Evolutionary conservation across 257 asterid species (phyloP).

Genomic region (Solanum pinnatisectum): DNA sequence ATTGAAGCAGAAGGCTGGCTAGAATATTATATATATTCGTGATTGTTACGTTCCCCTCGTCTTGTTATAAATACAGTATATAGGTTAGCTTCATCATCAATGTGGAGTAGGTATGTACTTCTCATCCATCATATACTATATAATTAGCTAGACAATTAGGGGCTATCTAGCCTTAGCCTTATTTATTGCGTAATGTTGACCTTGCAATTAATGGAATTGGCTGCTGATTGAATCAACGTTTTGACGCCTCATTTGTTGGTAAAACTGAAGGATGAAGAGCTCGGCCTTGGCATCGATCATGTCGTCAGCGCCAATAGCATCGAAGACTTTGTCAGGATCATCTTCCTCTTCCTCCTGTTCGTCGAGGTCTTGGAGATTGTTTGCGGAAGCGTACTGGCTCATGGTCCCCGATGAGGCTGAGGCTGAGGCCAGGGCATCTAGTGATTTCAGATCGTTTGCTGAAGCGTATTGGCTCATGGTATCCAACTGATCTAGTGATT

Average conservation of each 20-base stretch:
- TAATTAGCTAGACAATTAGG: background rate
- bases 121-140: background rate
- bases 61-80: background rate
- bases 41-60: background rate
- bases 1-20: background rate
- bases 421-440: conserved; percentile 21
- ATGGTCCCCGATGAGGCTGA: conserved; percentile 15
- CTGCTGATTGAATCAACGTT: background rate
- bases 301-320: conserved; percentile 44
- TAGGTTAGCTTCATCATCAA: background rate
- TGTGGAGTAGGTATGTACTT: background rate
- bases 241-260: conserved; percentile 39
- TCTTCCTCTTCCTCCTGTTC: conserved; percentile 12
- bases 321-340: conserved; percentile 57
- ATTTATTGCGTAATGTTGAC: background rate
- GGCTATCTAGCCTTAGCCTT: background rate
- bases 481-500: conserved; percentile 23
- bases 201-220: background rate
- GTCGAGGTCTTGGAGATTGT: conserved; percentile 40
- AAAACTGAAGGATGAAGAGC: conserved; percentile 54
- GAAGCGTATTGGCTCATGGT: conserved; percentile 50
- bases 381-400: conserved; percentile 50
- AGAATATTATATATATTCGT: background rate
- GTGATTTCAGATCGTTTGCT: conserved; percentile 35
- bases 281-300: conserved; percentile 62